A percentile compares a stretch with the other conserved stretches of the same genome.
Conservation (phyloP, 345 rosid genomes). For the Sisymbrium altissimum region DNA sequence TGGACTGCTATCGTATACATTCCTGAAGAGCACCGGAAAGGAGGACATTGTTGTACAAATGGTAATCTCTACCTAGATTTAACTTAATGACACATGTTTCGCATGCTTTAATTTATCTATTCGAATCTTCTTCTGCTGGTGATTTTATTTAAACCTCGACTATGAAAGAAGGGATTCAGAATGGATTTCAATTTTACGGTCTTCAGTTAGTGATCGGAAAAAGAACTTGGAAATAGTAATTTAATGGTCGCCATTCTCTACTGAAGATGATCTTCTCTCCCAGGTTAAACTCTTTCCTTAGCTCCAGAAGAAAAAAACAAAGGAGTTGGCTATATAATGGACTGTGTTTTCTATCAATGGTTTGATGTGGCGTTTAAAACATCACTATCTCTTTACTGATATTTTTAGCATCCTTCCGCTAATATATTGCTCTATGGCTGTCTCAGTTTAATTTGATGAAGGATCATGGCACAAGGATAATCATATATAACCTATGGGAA, state of each 20-base stretch:
- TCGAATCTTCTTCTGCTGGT: conserved; percentile 19
- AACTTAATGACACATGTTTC: not conserved
- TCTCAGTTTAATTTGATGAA: conserved; percentile 71
- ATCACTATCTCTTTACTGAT: not conserved
- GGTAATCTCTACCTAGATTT: conserved; percentile 49
- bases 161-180: conserved; percentile 51
- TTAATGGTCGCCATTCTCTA: conserved; percentile 78
- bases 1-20: conserved; percentile 86
- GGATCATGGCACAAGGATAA: conserved; percentile 76
- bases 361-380: not conserved
- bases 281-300: conserved; percentile 50
- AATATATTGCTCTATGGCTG: conserved; percentile 3
- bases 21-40: conserved; percentile 83
- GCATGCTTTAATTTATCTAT: not conserved
- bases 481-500: conserved; percentile 96
- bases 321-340: not conserved
- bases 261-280: conserved; percentile 65
- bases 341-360: not conserved
- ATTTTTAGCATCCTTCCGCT: not conserved
- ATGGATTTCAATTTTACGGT: conserved; percentile 57
- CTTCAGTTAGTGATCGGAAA: conserved; percentile 58
- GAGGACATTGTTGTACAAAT: conserved; percentile 97
- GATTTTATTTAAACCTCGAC: conserved; percentile 59
- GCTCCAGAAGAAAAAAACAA: not conserved
- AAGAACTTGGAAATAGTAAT: conserved; percentile 63